Conservation (phyloP, 148 eudicot genomes). For the Chenopodium berlandieri region DNA sequence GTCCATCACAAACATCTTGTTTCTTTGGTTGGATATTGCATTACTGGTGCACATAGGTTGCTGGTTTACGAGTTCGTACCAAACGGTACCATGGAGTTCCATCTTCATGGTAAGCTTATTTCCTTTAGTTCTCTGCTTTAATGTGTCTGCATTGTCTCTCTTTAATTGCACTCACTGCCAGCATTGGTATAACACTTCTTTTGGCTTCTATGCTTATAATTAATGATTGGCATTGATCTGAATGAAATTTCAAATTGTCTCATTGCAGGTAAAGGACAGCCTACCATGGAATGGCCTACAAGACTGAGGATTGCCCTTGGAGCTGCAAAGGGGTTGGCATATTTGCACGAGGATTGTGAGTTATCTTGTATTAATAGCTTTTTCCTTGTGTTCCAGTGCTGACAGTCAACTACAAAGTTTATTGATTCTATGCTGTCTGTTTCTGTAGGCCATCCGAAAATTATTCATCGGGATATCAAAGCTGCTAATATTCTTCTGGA, state of each 20-base stretch:
- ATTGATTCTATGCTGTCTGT: conserved; percentile 16
- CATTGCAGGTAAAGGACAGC: conserved; percentile 56
- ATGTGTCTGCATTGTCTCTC: background rate
- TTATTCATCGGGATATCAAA: conserved; percentile 95
- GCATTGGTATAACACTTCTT: background rate
- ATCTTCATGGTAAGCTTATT: conserved; percentile 44
- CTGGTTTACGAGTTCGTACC: conserved; percentile 96
- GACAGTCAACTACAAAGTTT: background rate
- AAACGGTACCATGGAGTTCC: conserved; percentile 74
- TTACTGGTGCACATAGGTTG: conserved; percentile 70
- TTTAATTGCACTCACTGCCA: background rate
- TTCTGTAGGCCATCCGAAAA: conserved; percentile 89
- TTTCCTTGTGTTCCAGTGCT: background rate
- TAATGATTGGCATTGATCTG: conserved; percentile 11
- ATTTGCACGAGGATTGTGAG: conserved; percentile 82
- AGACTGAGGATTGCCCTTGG: conserved; percentile 75
- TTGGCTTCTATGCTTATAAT: background rate
- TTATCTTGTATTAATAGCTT: conserved; percentile 4
- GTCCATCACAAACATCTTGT: conserved; percentile 99
- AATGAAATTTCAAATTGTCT: conserved; percentile 13
- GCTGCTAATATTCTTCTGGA: conserved; percentile 89
- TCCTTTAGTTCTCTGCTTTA: background rate
- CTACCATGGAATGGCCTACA: conserved; percentile 59
- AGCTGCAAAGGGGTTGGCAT: conserved; percentile 81
- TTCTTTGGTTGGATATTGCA: conserved; percentile 96